Percentiles rank a stretch among this genome's conserved stretches.
phyloP scores from a whole-genome alignment of 2,329 filamentous ascomycete genomes.

The Sordariomycetes sp. region DNA sequence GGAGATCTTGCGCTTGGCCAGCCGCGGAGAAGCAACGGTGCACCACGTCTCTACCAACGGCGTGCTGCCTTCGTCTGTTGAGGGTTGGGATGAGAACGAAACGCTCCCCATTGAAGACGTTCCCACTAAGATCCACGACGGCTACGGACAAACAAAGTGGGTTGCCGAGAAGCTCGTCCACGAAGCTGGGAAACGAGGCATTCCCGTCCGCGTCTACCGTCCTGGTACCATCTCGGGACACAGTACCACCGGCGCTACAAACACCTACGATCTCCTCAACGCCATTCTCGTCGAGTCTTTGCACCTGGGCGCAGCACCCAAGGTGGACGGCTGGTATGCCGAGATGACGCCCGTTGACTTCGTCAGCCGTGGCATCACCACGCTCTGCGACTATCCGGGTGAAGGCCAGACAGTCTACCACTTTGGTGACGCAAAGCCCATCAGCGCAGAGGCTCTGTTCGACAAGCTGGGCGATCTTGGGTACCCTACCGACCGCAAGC shows the following conservation, averaged over 20 bases:
- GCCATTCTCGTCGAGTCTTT: conserved; percentile 71
- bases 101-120: conserved; percentile 61
- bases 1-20: conserved; percentile 64
- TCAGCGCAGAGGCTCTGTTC: conserved; percentile 59
- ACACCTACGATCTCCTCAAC: conserved; percentile 69
- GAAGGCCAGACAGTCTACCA: conserved; percentile 65
- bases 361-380: conserved; percentile 64
- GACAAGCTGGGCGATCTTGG: conserved; percentile 55
- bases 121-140: conserved; percentile 58
- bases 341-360: conserved; percentile 84
- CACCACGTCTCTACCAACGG: conserved; percentile 77
- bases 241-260: conserved; percentile 64
- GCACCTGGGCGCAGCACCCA: conserved; percentile 59
- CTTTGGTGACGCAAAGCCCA: conserved; percentile 62
- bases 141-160: conserved; percentile 77
- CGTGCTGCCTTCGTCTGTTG: conserved; percentile 60
- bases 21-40: conserved; percentile 57
- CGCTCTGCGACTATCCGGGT: conserved; percentile 55
- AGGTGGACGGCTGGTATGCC: conserved; percentile 65
- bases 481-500: conserved; percentile 57
- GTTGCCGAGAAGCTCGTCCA: conserved; percentile 67
- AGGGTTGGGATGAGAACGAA: conserved; percentile 63
- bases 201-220: conserved; percentile 63
- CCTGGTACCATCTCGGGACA: conserved; percentile 74
- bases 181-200: conserved; percentile 56